phyloP scores from a whole-genome alignment of 257 asterid species.

The Fraxinus excelsior region DNA sequence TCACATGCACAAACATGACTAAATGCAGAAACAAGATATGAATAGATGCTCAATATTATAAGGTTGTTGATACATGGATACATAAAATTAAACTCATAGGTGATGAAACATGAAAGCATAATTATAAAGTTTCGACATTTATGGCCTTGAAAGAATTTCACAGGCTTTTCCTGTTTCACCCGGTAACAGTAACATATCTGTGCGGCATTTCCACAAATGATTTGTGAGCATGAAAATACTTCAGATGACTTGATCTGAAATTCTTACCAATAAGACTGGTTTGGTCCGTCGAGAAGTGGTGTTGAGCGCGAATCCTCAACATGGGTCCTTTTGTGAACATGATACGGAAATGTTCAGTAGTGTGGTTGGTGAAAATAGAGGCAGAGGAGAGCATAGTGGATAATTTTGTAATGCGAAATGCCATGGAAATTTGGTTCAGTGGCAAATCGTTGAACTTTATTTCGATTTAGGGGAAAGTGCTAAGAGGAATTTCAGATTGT shows the following conservation, averaged over 20 bases:
- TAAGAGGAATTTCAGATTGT: not conserved
- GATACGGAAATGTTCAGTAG: slow-evolving; percentile 1
- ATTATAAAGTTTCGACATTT: not conserved
- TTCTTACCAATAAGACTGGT: not conserved
- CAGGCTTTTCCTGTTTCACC: not conserved
- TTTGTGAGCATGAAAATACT: slow-evolving; percentile 8
- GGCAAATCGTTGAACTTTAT: not conserved
- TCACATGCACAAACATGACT: not conserved
- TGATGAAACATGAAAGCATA: slow-evolving; percentile 9
- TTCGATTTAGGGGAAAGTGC: not conserved
- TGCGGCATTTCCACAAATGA: slow-evolving; percentile 59
- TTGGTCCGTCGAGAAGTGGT: slow-evolving; percentile 30
- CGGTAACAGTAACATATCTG: not conserved
- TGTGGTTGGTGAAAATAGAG: slow-evolving; percentile 11
- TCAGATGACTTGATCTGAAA: not conserved
- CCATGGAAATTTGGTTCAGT: slow-evolving; percentile 30
- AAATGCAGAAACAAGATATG: not conserved
- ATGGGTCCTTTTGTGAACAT: slow-evolving; percentile 21
- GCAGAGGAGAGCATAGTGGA: slow-evolving; percentile 27
- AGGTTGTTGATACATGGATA: not conserved
- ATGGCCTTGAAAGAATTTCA: not conserved
- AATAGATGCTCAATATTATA: not conserved
- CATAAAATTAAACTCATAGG: not conserved
- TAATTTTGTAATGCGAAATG: slow-evolving; percentile 37
- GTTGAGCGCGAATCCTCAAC: slow-evolving; percentile 15